A percentile compares a stretch with the other conserved stretches of the same genome.
Evolutionary conservation across 2,329 filamentous ascomycete genomes (phyloP).

Genomic region (Fusarium odoratissimum): DNA sequence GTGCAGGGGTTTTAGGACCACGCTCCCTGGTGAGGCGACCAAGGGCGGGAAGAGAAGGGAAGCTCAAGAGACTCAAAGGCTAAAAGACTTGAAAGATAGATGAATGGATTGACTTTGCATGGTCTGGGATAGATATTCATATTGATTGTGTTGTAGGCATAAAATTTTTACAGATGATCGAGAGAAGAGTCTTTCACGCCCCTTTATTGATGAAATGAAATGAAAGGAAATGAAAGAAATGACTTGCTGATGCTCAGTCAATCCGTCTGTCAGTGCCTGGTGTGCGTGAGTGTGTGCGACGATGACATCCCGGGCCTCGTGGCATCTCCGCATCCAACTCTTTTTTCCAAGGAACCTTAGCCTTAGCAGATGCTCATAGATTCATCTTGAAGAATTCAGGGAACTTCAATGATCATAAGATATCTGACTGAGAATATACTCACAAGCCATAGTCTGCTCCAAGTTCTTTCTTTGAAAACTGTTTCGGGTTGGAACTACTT

Average conservation of each 20-base stretch:
- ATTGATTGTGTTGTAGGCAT: neutral
- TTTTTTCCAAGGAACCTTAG: slow-evolving; percentile 23
- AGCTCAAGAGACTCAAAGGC: neutral
- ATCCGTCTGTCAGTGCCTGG: slow-evolving; percentile 21
- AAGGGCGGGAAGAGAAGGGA: slow-evolving; percentile 14
- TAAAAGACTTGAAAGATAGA: neutral
- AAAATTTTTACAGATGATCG: neutral
- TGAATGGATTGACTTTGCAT: slow-evolving; percentile 1
- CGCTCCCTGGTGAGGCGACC: slow-evolving; percentile 21
- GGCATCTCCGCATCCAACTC: slow-evolving; percentile 39
- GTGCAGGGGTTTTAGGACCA: slow-evolving; percentile 25
- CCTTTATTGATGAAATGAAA: neutral
- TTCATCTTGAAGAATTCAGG: too few species aligned
- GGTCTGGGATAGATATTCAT: neutral
- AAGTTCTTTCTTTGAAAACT: neutral
- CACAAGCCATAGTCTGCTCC: neutral
- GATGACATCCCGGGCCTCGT: slow-evolving; percentile 40
- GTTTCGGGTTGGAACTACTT: slow-evolving; percentile 29
- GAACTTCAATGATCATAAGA: neutral
- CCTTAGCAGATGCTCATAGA: neutral
- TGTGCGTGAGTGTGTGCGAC: slow-evolving; percentile 32
- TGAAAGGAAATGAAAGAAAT: neutral
- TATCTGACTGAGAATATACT: neutral
- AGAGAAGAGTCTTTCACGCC: neutral
- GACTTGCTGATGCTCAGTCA: slow-evolving; percentile 19